Percentiles rank a stretch among this genome's conserved stretches.
Evolutionary conservation across 2,329 filamentous ascomycete species (phyloP).

Genomic region (Epichloe typhina): DNA sequence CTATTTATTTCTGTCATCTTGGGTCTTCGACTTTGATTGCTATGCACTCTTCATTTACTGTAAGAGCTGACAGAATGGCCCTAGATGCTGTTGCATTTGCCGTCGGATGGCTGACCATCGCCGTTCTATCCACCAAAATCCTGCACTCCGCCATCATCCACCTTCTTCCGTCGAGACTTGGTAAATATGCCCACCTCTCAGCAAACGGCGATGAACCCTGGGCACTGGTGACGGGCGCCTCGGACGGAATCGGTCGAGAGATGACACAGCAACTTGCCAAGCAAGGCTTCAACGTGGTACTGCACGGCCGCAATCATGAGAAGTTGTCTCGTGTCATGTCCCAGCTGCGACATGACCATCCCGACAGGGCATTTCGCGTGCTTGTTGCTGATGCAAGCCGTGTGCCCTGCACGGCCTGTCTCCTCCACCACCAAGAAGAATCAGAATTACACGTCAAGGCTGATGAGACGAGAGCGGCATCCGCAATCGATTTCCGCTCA

Average conservation of each 20-base stretch:
- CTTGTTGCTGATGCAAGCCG: conserved; percentile 30
- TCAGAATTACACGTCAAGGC: conserved; percentile 10
- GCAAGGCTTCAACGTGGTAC: conserved; percentile 40
- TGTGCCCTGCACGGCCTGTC: conserved; percentile 1
- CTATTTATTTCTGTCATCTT: too few species aligned
- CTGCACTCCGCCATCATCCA: not conserved
- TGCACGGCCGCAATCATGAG: conserved; percentile 39
- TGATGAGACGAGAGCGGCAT: not conserved
- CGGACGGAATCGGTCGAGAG: conserved; percentile 38
- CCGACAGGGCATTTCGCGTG: conserved; percentile 23
- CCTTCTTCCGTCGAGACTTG: not conserved
- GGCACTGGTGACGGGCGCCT: conserved; percentile 38
- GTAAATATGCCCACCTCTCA: not conserved
- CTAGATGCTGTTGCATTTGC: not conserved
- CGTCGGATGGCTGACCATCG: not conserved
- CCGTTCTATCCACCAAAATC: not conserved
- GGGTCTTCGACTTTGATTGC: too few species aligned
- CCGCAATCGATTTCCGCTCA: not conserved
- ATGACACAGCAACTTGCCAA: conserved; percentile 37
- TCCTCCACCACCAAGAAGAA: not conserved
- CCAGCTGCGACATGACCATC: conserved; percentile 26
- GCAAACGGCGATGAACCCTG: not conserved
- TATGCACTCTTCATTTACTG: too few species aligned
- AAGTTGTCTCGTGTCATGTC: conserved; percentile 32
- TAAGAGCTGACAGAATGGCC: not conserved